Percentiles rank a stretch among this genome's conserved stretches.
Conservation (phyloP, 2,329 filamentous ascomycete genomes). For the Aspergillus japonicus region DNA sequence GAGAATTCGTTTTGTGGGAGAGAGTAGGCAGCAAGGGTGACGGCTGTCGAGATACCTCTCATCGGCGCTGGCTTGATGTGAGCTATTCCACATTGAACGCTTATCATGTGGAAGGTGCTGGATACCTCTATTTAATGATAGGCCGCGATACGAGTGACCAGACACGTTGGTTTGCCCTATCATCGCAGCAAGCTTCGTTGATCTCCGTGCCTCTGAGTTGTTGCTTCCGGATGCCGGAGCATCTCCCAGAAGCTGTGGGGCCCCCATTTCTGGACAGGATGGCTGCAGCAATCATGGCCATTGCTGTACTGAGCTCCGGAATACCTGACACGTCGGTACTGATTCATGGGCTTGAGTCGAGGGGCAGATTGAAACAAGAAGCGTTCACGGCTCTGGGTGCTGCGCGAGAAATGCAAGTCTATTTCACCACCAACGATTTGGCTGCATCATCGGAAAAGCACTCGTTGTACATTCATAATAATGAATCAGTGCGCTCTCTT, state of each 20-base stretch:
- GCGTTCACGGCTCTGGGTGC: neutral
- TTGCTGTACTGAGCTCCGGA: neutral
- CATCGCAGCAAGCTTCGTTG: neutral
- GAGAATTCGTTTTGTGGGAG: neutral
- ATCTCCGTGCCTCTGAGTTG: neutral
- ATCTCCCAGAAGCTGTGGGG: neutral
- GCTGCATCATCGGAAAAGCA: neutral
- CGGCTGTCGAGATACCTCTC: neutral
- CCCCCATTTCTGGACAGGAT: neutral
- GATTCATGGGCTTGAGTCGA: neutral
- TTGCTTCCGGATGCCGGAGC: neutral
- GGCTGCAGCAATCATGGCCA: neutral
- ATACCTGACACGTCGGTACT: neutral
- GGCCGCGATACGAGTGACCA: neutral
- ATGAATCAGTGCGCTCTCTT: neutral
- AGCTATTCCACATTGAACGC: neutral
- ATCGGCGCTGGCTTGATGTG: neutral
- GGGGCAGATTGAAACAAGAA: neutral
- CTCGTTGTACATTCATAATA: neutral
- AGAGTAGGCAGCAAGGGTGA: neutral
- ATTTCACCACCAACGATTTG: neutral
- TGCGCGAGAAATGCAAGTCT: neutral
- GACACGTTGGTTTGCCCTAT: constrained; percentile 6
- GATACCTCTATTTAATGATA: neutral
- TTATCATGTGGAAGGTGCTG: neutral